phyloP scores from a whole-genome alignment of 2,329 filamentous ascomycete species.

The Pseudogymnoascus sp. region DNA sequence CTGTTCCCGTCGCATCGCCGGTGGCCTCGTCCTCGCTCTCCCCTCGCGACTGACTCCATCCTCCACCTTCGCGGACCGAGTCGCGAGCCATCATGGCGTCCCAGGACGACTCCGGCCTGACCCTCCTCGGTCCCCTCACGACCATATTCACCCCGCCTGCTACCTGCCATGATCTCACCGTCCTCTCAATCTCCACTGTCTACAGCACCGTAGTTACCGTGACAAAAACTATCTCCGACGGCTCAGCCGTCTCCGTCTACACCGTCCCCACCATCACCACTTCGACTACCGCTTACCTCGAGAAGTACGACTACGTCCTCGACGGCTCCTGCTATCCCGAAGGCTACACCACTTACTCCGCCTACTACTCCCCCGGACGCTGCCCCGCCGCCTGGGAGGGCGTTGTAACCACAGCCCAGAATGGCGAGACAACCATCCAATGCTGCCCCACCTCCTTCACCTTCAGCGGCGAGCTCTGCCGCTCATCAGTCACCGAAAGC shows the following conservation, averaged over 20 bases:
- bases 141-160: slow-evolving; percentile 17
- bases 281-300: neutral
- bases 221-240: slow-evolving; percentile 16
- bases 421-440: neutral
- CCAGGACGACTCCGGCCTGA: neutral
- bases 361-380: neutral
- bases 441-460: neutral
- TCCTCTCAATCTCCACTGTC: slow-evolving; percentile 13
- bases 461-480: slow-evolving; percentile 3
- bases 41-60: neutral
- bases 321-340: neutral
- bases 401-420: neutral
- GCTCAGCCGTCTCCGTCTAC: slow-evolving; percentile 15
- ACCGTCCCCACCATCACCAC: slow-evolving; percentile 13
- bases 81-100: neutral
- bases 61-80: neutral
- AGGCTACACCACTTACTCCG: neutral
- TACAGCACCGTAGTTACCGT: neutral
- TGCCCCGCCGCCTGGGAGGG: neutral
- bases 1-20: neutral
- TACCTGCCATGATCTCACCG: slow-evolving; percentile 14
- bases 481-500: neutral
- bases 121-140: slow-evolving; percentile 16
- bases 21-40: neutral
- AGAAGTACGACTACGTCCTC: neutral